These are phyloP conservation scores for Smithsoniella earleae DNA, from an alignment of 163 green algal genomes.

Conservation along the genomic window DNA sequence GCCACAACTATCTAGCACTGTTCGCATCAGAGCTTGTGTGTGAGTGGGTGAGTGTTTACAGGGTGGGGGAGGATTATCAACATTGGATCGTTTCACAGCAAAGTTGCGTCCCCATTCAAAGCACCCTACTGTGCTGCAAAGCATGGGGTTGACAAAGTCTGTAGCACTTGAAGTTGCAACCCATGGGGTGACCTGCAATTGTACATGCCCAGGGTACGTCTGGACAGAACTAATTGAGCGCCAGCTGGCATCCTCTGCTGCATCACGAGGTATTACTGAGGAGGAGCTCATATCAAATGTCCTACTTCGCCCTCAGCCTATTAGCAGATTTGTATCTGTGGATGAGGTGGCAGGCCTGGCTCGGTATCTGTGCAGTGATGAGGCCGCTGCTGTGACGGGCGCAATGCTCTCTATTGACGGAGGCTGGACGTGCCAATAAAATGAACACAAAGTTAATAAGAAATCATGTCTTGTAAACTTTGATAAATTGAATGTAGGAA, in stretches of 20 bases:
- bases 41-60: no score
- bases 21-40: no score
- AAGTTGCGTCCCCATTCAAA: constrained; percentile 85
- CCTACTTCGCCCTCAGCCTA: constrained; percentile 16
- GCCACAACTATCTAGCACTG: no score
- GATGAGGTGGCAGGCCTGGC: constrained; percentile 20
- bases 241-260: constrained; percentile 12
- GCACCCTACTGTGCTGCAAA: constrained; percentile 43
- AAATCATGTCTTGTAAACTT: no score
- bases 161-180: constrained; percentile 66
- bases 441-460: not conserved
- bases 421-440: constrained; percentile 9
- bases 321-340: constrained; percentile 18
- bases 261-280: constrained; percentile 16
- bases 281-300: constrained; percentile 7
- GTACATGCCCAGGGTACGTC: not conserved
- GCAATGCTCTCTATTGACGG: constrained; percentile 14
- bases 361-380: constrained; percentile 18
- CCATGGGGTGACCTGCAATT: constrained; percentile 65
- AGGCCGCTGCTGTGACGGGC: constrained; percentile 13
- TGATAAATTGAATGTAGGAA: no score
- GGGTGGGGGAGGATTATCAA: constrained; percentile 80
- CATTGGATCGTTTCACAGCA: constrained; percentile 78
- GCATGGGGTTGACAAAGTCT: constrained; percentile 68
- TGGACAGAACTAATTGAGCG: constrained; percentile 30